These are phyloP conservation scores for Podaxis mareebaensis DNA, from an alignment of 768 basidiomycete genomes.

Conservation along the genomic window DNA sequence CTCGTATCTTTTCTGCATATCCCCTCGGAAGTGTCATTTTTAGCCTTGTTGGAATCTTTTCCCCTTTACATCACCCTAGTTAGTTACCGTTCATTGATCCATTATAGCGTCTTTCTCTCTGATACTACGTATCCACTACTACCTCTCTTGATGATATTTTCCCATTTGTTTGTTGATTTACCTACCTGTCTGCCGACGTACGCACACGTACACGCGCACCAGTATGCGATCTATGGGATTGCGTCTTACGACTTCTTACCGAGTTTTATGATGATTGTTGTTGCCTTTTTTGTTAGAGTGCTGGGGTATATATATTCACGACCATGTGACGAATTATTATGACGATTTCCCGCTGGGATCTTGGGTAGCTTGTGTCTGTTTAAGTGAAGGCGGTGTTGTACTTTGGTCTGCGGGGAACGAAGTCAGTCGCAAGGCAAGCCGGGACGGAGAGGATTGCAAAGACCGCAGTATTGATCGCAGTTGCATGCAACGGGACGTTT, in stretches of 20 bases:
- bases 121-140: neutral
- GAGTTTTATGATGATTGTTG: neutral
- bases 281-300: neutral
- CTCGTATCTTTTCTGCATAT: neutral
- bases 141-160: neutral
- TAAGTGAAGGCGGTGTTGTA: neutral
- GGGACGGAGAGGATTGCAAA: too few relatives aligned
- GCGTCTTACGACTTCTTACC: neutral
- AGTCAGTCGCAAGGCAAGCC: too few relatives aligned
- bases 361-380: neutral
- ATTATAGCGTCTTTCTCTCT: neutral
- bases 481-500: neutral
- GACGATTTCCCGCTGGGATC: neutral
- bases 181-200: neutral
- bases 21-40: neutral
- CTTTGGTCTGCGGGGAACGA: neutral
- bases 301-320: neutral
- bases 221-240: neutral
- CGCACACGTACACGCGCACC: too few relatives aligned
- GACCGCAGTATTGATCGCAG: neutral
- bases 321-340: neutral
- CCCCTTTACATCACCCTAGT: neutral
- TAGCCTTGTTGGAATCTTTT: neutral
- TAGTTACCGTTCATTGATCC: neutral
- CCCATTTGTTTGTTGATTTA: neutral